Conservation (phyloP, 352 stramenopile species). For the Saprolegnia parasitica region DNA sequence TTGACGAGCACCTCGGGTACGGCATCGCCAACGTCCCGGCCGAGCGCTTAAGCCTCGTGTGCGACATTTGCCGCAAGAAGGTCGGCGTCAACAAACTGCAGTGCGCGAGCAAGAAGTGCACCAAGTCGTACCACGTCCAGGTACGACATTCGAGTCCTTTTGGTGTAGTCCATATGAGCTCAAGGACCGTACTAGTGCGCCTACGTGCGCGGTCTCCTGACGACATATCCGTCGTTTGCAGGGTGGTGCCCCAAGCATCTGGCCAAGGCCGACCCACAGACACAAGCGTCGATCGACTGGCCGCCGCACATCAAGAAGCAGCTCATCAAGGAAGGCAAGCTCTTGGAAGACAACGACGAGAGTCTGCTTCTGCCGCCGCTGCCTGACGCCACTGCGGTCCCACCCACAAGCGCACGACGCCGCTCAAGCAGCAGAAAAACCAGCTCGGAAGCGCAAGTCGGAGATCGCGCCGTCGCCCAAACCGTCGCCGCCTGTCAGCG, state of each 20-base stretch:
- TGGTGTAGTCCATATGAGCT: not conserved
- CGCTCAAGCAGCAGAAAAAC: constrained; percentile 5
- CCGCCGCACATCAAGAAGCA: constrained; percentile 54
- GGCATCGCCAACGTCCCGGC: constrained; percentile 51
- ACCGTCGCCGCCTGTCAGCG: not conserved
- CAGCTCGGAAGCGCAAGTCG: not conserved
- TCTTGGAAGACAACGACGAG: constrained; percentile 2
- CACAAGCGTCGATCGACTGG: constrained; percentile 48
- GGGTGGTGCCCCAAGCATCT: constrained; percentile 74
- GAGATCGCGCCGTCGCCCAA: not conserved
- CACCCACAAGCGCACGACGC: not conserved
- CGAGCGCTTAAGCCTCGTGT: constrained; percentile 48
- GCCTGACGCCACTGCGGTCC: not conserved
- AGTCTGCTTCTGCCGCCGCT: constrained; percentile 1
- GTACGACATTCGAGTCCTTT: not conserved
- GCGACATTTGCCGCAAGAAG: constrained; percentile 52
- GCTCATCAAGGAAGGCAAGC: constrained; percentile 2
- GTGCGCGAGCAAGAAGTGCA: constrained; percentile 61
- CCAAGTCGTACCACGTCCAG: constrained; percentile 55
- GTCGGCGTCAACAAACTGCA: constrained; percentile 80
- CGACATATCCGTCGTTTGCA: constrained; percentile 56
- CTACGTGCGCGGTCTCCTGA: constrained; percentile 64
- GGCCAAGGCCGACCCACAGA: constrained; percentile 59
- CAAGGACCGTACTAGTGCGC: constrained; percentile 55
- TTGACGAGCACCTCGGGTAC: constrained; percentile 61